A percentile compares a stretch with the other conserved stretches of the same genome.
phyloP scores from a whole-genome alignment of 805 yeast genomes.

The Ogataea populi-albae region DNA sequence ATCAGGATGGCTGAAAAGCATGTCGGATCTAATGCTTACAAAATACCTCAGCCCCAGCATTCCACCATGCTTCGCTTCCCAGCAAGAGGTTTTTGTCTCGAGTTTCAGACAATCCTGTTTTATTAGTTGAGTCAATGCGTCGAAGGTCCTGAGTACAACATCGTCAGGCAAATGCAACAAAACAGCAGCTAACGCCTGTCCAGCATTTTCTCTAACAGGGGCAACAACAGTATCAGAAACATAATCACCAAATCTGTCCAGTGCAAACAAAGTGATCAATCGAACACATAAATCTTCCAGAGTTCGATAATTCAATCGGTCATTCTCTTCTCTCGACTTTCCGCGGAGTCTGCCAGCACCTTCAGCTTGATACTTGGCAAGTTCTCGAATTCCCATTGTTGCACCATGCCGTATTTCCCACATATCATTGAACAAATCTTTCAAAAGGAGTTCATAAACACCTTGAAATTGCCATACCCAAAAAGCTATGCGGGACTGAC shows the following conservation, averaged over 20 bases:
- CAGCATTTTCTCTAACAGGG: constrained; percentile 95
- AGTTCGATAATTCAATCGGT: constrained; percentile 58
- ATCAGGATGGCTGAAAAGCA: constrained; percentile 57
- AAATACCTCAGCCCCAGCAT: constrained; percentile 89
- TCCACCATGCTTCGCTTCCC: constrained; percentile 99
- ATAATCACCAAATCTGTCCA: constrained; percentile 95
- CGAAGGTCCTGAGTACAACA: constrained; percentile 59
- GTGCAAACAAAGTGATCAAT: constrained; percentile 78
- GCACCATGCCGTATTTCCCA: constrained; percentile 99
- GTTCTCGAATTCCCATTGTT: constrained; percentile 85
- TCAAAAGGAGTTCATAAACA: constrained; percentile 74
- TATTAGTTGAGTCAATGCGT: constrained; percentile 64
- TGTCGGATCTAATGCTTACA: constrained; percentile 82
- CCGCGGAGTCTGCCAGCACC: constrained; percentile 83
- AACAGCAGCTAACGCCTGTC: constrained; percentile 89
- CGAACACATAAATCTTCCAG: constrained; percentile 88
- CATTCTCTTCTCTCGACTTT: constrained; percentile 58
- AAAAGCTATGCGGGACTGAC: constrained; percentile 68
- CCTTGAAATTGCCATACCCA: constrained; percentile 95
- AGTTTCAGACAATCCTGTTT: constrained; percentile 51
- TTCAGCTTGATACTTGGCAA: constrained; percentile 74
- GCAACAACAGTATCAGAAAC: constrained; percentile 97
- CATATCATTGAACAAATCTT: constrained; percentile 74
- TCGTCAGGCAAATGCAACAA: constrained; percentile 67
- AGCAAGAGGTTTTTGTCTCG: constrained; percentile 53